Evolutionary conservation across 192 early-diverging fungal species (phyloP), one percentile per base, ranked within the genome.

Genomic region (Podochytrium sp.): DNA sequence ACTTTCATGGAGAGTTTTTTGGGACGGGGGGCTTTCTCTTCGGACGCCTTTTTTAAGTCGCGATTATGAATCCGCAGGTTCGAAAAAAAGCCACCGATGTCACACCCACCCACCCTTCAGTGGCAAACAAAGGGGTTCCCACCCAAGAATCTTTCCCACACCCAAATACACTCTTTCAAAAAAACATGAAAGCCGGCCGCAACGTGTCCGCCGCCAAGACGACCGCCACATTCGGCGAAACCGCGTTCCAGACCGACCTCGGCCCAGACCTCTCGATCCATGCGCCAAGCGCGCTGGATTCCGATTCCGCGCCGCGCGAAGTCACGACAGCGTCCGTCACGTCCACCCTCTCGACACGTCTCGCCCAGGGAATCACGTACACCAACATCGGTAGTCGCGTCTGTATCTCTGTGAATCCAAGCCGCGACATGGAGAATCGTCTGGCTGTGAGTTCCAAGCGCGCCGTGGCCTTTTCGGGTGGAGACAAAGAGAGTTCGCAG

Each of bases 1-100:
- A 85, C 61, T 57, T 35, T 61, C 59, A 33, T 12, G 3, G 25
- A 34, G 32, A 33, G 23, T 30, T 33, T 61, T 61, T 55, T 23
- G 23, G 29, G 43, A 47, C 10, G 20, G 43, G 7, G n/a, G n/a
- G n/a, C n/a, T n/a, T n/a, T n/a, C n/a, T n/a, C n/a, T n/a, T n/a
- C n/a, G n/a, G n/a, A n/a, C n/a, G n/a, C n/a, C n/a, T n/a, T n/a
- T n/a, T n/a, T n/a, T n/a, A n/a, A n/a, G n/a, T n/a, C n/a, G n/a
- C 20, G 43, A 47, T 7, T 47, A 20, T 12, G 43, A 47, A 20
- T 12, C 7, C 43, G 10, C 43, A 12, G 43, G 20, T 47, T 47
- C 7, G 7, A 20, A 47, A 47, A 47, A 47, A 7, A 47, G 20
- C 20, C 43, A 47, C 43, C 20, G 43, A 7, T 47, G n/a, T n/a